phyloP scores from a whole-genome alignment of 2,329 filamentous ascomycete species.

The Aspergillus sclerotialis region DNA sequence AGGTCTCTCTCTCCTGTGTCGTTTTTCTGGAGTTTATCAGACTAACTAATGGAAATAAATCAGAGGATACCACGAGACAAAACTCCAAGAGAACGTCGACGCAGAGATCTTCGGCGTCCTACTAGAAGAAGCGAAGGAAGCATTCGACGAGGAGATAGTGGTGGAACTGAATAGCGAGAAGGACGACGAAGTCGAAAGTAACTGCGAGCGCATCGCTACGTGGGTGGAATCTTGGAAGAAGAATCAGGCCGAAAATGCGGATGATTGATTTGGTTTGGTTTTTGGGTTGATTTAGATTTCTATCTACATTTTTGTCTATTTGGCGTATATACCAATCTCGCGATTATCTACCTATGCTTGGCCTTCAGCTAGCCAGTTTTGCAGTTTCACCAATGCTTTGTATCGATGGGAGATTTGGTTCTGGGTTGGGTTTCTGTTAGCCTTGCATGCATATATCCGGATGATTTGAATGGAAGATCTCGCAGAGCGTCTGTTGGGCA shows the following conservation, averaged over 20 bases:
- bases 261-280: constrained; percentile 18
- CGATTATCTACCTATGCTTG: constrained; percentile 10
- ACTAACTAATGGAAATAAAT: background rate
- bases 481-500: too few species aligned
- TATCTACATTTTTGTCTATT: constrained; percentile 5
- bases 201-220: constrained; percentile 71
- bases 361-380: constrained; percentile 62
- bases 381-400: constrained; percentile 79
- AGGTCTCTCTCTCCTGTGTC: constrained; percentile 12
- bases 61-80: constrained; percentile 74
- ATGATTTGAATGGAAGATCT: background rate
- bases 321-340: constrained; percentile 12
- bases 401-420: constrained; percentile 90
- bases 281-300: background rate
- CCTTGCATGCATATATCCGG: background rate
- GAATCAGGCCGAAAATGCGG: constrained; percentile 23
- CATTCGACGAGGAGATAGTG: constrained; percentile 79
- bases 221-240: constrained; percentile 83
- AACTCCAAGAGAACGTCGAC: constrained; percentile 93
- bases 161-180: constrained; percentile 80
- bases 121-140: constrained; percentile 79
- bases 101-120: constrained; percentile 97
- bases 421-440: constrained; percentile 33
- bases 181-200: constrained; percentile 77
- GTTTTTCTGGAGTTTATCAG: background rate